Base-by-base conservation (phyloP, 1,284 basidiomycete genomes). In the Melanopsichium pennsylvanicum region DNA sequence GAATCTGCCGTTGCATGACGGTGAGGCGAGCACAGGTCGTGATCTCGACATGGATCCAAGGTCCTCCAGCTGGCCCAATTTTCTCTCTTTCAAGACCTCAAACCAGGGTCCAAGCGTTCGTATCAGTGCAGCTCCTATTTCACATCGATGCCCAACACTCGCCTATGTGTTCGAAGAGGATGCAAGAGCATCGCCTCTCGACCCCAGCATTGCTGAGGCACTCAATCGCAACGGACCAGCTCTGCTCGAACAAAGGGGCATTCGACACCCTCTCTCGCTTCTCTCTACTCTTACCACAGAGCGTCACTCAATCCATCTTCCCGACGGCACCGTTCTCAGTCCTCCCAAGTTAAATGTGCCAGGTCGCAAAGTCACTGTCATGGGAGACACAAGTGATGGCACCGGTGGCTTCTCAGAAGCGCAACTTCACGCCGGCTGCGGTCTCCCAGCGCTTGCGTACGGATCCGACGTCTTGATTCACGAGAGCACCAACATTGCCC, bases 381-480 rank as follows among this genome's bases (percentile, higher is more conserved):
- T 79, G 35, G 78, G 78, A 11, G 78, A 80, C 39, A 79, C 77
- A 10, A 72, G 66, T 37, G 78, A 79, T 44, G 78, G 76, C 6
- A 75, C 70, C 4, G 74, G 67, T 10, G 75, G 69, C 22, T 60
- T 50, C 36, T 46, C 52, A 8, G 37, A 51, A 12, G 22, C 34
- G 2, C 57, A 57, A 32, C 57, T 58, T 4, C 41, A 41, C 27
- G 42, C 43, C 9, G 48, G 48, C 10, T 48, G n/a, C 18, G 58
- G 60, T 21, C 22, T 59, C 33, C 49, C 46, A n/a, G 50, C 45
- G 21, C 44, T 44, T 5, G 58, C 40, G 2, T 48, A 52, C 16
- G 78, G 67, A 11, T 66, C 74, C 7, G 77, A 80, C 41, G 52
- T 79, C 5, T 45, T 80, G 15, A 77, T 80, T 1, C 78, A 80